Evolutionary conservation across 352 stramenopile species (phyloP).

Genomic region (Pythium chondricola): DNA sequence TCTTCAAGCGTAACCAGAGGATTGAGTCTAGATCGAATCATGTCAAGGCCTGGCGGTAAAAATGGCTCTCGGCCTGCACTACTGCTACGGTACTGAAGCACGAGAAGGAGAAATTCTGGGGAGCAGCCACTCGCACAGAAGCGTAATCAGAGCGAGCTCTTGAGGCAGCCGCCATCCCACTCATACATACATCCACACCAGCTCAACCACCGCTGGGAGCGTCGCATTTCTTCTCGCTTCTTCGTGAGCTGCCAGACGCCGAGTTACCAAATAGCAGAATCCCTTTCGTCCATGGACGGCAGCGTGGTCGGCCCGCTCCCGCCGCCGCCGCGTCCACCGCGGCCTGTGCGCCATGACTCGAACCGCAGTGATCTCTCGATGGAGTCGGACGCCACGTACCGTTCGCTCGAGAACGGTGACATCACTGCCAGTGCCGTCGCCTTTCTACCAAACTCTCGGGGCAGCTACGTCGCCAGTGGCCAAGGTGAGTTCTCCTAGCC

Average conservation of each 20-base stretch:
- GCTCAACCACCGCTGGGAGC: too few species aligned
- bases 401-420: conserved; percentile 35
- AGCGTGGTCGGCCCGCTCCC: conserved; percentile 4
- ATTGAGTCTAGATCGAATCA: too few species aligned
- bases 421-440: conserved; percentile 15
- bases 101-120: background rate
- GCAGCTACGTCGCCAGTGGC: conserved; percentile 1
- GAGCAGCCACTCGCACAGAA: background rate
- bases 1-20: background rate
- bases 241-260: too few species aligned
- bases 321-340: background rate
- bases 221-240: too few species aligned
- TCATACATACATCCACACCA: too few species aligned
- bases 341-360: conserved; percentile 22
- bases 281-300: conserved; percentile 7
- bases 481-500: background rate
- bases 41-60: background rate
- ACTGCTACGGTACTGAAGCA: background rate
- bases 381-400: conserved; percentile 38
- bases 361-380: conserved; percentile 34
- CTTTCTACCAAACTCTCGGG: conserved; percentile 1
- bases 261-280: too few species aligned
- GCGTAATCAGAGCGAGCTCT: background rate
- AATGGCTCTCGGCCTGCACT: background rate
- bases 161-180: background rate